Percentiles rank a stretch among this genome's conserved stretches.
These are phyloP conservation scores for Dictyostelium gargantuum DNA, from an alignment of 208 protist species.

Conservation along the genomic window DNA sequence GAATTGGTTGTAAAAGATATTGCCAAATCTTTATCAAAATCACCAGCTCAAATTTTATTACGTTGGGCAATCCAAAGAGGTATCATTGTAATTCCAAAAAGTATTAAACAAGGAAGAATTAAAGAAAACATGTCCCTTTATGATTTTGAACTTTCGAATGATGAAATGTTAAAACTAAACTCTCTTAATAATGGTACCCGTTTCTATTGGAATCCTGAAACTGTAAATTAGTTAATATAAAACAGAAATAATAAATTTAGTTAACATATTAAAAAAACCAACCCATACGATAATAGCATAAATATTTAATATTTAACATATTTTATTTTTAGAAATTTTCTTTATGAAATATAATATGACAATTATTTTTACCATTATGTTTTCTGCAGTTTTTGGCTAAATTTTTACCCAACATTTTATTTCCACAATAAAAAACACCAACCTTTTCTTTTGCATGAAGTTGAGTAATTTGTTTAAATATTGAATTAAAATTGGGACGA, in stretches of 20 bases:
- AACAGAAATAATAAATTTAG: not conserved
- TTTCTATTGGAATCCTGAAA: conserved; percentile 59
- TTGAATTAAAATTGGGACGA: conserved; percentile 73
- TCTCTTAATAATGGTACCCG: not conserved
- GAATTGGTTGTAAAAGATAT: conserved; percentile 64
- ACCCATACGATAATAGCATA: too few relatives aligned
- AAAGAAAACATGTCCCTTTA: conserved; percentile 90
- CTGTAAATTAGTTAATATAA: not conserved
- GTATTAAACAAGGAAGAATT: conserved; percentile 86
- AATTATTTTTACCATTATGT: conserved; percentile 53
- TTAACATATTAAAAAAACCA: too few relatives aligned
- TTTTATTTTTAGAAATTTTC: conserved; percentile 73
- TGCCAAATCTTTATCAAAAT: conserved; percentile 25
- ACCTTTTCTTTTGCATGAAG: conserved; percentile 58
- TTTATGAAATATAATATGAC: conserved; percentile 78
- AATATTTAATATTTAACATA: too few relatives aligned
- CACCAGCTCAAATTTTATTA: conserved; percentile 73
- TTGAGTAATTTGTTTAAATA: conserved; percentile 66
- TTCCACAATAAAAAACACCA: conserved; percentile 78
- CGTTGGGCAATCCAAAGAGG: conserved; percentile 79
- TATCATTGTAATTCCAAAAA: conserved; percentile 88
- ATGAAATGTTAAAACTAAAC: not conserved
- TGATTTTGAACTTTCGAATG: conserved; percentile 87
- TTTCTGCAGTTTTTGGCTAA: conserved; percentile 50
- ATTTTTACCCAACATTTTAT: conserved; percentile 53